A percentile compares a stretch with the other conserved stretches of the same genome.
These are phyloP conservation scores for Rasamsonia emersonii DNA, from an alignment of 2,329 filamentous ascomycete genomes.

Conservation along the genomic window DNA sequence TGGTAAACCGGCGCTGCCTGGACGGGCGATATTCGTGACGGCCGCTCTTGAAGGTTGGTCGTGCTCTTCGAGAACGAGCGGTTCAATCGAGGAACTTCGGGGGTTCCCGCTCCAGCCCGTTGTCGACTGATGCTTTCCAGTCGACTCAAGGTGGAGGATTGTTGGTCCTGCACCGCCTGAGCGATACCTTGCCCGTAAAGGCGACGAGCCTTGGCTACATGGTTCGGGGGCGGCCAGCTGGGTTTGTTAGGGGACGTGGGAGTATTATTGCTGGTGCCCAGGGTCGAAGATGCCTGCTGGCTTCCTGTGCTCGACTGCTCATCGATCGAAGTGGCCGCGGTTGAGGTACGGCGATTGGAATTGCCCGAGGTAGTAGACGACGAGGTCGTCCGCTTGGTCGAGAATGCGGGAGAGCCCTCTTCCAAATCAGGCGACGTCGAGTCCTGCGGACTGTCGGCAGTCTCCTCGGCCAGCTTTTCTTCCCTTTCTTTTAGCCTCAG, in stretches of 20 bases:
- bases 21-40: slow-evolving; percentile 26
- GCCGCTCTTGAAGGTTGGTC: slow-evolving; percentile 53
- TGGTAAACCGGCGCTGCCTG: slow-evolving; percentile 19
- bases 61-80: slow-evolving; percentile 50
- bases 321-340: slow-evolving; percentile 79
- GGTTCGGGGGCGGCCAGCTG: slow-evolving; percentile 29
- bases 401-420: slow-evolving; percentile 51
- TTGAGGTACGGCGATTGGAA: slow-evolving; percentile 65
- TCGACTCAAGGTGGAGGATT: slow-evolving; percentile 65
- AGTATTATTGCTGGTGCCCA: slow-evolving; percentile 9
- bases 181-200: slow-evolving; percentile 77
- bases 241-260: slow-evolving; percentile 17
- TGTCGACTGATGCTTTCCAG: slow-evolving; percentile 70
- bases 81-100: slow-evolving; percentile 34
- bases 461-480: slow-evolving; percentile 33
- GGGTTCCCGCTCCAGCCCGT: slow-evolving; percentile 51
- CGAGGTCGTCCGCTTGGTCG: slow-evolving; percentile 69
- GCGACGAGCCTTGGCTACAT: slow-evolving; percentile 60
- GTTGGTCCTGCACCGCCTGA: slow-evolving; percentile 72
- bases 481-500: slow-evolving; percentile 50
- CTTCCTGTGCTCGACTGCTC: slow-evolving; percentile 49
- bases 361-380: slow-evolving; percentile 73
- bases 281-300: slow-evolving; percentile 16
- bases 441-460: slow-evolving; percentile 30
- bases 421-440: slow-evolving; percentile 32